phyloP scores from a whole-genome alignment of 495 filamentous ascomycete genomes.

The Hyaloscypha variabilis region DNA sequence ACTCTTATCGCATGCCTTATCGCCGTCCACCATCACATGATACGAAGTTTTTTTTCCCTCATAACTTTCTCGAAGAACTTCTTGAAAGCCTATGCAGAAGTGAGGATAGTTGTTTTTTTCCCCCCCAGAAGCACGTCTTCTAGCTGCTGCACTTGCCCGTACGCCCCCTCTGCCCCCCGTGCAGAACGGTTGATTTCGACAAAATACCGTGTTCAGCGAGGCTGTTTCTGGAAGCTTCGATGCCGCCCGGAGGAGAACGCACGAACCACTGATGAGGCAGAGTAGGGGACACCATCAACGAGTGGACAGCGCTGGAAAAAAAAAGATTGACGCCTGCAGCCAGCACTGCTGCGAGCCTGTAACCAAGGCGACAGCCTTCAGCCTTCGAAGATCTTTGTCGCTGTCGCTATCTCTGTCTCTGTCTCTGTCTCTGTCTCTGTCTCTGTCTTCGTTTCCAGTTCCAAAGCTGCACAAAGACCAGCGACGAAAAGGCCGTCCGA shows the following conservation, averaged over 20 bases:
- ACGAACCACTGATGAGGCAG: conserved; percentile 5
- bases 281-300: not conserved
- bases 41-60: too few species aligned
- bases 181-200: too few species aligned
- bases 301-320: conserved; percentile 14
- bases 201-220: too few species aligned
- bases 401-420: not conserved
- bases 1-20: too few species aligned
- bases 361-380: conserved; percentile 4
- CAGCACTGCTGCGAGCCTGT: not conserved
- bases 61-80: too few species aligned
- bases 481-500: not conserved
- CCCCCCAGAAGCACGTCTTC: too few species aligned
- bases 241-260: not conserved
- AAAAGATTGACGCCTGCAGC: conserved; percentile 15
- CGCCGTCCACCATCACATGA: too few species aligned
- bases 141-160: too few species aligned
- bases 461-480: too few species aligned
- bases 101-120: too few species aligned
- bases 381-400: not conserved
- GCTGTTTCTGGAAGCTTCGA: conserved; percentile 20
- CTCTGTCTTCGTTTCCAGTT: not conserved
- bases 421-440: not conserved
- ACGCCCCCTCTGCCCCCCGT: too few species aligned
- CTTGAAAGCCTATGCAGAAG: too few species aligned